Base-by-base conservation (phyloP, 139 green algal genomes). In the Chlamydomonas incerta region DNA sequence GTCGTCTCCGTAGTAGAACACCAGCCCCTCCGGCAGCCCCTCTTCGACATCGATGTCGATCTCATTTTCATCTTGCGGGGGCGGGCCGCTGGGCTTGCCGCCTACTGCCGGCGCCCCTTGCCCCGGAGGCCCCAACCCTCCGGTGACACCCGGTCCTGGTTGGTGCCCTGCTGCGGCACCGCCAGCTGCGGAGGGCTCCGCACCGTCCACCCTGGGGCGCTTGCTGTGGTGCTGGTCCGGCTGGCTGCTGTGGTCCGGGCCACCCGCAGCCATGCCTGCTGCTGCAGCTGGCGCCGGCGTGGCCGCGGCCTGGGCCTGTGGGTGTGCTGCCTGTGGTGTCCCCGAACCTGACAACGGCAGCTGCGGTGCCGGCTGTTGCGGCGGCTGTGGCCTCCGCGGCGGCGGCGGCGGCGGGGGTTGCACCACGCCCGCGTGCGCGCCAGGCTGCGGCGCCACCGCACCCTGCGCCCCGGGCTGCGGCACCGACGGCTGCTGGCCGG, bases 41-140 rank as follows among this genome's bases (percentile, higher is more conserved):
- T 83, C 6, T 8, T 8, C 77, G 17, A 66, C 63, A 1, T 26
- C 77, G 13, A 83, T 2, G 1, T 74, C 62, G 3, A 83, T 83
- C 47, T 83, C 77, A 31, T 83, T 83, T 21, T 74, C 77, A 26
- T 83, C 77, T 24, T 24, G 55, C 11, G 20, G 55, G 2, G 20
- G 55, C 55, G 20, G 55, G 55, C 20, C 55, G 18, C 20, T 10
- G 2, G 55, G 55, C 20, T 62, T 62, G 55, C 55, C 55, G 55
- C 55, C 55, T 8, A 50, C 55, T 24, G 55, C 20, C 55, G 55
- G 2, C 55, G 9, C 55, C 55, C 55, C 55, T 62, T 24, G 20
- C 20, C 9, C 3, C 55, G 2, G 21, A 5, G 55, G 55, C 55
- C 21, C 20, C 2, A 10, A 24, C 55, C 55, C 55, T n/a, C n/a